A percentile compares a stretch with the other conserved stretches of the same genome.
phyloP scores from a whole-genome alignment of 2,329 filamentous ascomycete species.

The Talaromyces sp. region DNA sequence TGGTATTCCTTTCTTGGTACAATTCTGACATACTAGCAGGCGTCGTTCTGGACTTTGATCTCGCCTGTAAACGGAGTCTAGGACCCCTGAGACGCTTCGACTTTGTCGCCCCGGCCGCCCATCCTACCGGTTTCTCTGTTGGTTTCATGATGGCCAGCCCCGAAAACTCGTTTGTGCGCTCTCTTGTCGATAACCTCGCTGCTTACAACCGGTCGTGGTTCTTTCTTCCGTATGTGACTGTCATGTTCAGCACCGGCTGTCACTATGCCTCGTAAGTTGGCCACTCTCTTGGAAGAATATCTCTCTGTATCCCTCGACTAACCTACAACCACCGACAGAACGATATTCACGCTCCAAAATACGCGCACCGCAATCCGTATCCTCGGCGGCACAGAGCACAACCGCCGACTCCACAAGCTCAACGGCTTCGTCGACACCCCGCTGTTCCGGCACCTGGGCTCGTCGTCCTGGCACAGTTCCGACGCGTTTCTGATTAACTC shows the following conservation, averaged over 20 bases:
- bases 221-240: constrained; percentile 35
- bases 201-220: constrained; percentile 37
- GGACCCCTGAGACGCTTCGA: constrained; percentile 37
- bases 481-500: constrained; percentile 28
- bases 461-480: constrained; percentile 40
- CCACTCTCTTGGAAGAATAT: not conserved
- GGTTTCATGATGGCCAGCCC: constrained; percentile 39
- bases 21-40: constrained; percentile 12
- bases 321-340: constrained; percentile 16
- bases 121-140: constrained; percentile 38
- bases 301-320: not conserved
- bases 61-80: constrained; percentile 35
- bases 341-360: constrained; percentile 33
- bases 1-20: not conserved
- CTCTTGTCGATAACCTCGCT: constrained; percentile 29
- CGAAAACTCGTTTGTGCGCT: constrained; percentile 28
- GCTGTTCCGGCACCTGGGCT: constrained; percentile 38
- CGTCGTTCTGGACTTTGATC: constrained; percentile 30
- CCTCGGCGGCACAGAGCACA: constrained; percentile 25
- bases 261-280: constrained; percentile 37
- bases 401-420: constrained; percentile 31
- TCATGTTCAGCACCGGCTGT: constrained; percentile 43
- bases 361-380: constrained; percentile 31
- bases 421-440: constrained; percentile 37
- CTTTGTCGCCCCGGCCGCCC: constrained; percentile 38